Conservation (phyloP, 139 green algal genomes). For the Chlorella sp. region DNA sequence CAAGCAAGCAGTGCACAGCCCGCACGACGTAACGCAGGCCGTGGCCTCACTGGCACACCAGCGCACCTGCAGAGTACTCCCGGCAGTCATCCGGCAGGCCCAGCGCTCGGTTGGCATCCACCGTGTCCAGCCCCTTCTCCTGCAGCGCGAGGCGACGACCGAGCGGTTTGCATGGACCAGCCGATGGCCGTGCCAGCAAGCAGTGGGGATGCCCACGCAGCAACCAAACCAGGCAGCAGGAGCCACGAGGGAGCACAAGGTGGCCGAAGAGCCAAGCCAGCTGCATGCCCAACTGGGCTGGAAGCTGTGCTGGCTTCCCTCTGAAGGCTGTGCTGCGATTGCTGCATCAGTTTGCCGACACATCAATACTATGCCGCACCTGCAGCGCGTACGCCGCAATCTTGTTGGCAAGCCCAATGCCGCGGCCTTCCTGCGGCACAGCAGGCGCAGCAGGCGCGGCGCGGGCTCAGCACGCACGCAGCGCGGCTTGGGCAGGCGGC, state of each 20-base stretch:
- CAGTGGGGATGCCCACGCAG: background rate
- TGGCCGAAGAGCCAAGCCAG: too few species aligned
- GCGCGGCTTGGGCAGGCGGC: too few species aligned
- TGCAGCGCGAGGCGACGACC: slow-evolving; percentile 47
- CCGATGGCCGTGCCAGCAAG: too few species aligned
- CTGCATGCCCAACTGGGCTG: too few species aligned
- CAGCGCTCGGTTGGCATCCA: slow-evolving; percentile 93
- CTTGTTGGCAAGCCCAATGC: slow-evolving; percentile 97
- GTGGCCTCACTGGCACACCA: too few species aligned
- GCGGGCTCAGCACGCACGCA: too few species aligned
- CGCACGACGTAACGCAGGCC: too few species aligned
- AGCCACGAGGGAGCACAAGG: background rate
- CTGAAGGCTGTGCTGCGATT: background rate
- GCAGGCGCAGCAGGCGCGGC: too few species aligned
- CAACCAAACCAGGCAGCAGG: background rate
- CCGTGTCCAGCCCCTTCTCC: slow-evolving; percentile 92
- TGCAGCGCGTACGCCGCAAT: slow-evolving; percentile 95
- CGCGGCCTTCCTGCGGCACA: slow-evolving; percentile 77
- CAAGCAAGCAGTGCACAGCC: too few species aligned
- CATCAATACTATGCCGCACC: slow-evolving; percentile 33
- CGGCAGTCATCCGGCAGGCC: slow-evolving; percentile 93
- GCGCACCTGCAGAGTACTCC: slow-evolving; percentile 78
- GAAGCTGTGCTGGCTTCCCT: background rate
- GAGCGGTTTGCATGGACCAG: too few species aligned
- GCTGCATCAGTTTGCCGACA: background rate